A percentile compares a stretch with the other conserved stretches of the same genome.
Evolutionary conservation across 208 protist genomes (phyloP).

Genomic region (Herpetomonas samuelpessoai): DNA sequence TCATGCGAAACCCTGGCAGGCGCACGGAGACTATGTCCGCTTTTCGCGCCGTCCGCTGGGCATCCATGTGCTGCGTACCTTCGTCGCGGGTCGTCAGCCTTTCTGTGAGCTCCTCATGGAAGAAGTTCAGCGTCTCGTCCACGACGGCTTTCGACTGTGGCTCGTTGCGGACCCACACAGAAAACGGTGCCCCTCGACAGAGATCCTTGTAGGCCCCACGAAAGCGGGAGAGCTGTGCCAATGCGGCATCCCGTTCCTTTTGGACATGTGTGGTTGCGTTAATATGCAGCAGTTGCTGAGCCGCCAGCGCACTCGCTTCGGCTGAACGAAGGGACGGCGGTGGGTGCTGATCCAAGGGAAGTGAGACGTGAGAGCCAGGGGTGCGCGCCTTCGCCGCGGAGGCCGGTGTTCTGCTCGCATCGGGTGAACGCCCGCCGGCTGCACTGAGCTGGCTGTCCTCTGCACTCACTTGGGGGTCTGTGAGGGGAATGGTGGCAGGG

Average conservation of each 20-base stretch:
- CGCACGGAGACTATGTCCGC: neutral
- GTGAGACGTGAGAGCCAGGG: no score
- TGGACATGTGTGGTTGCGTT: conserved; percentile 8
- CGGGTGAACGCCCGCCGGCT: no score
- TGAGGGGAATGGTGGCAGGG: no score
- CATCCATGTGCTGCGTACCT: no score
- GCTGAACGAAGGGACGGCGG: no score
- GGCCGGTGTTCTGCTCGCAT: no score
- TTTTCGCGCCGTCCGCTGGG: neutral
- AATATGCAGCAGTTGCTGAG: neutral
- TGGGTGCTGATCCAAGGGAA: no score
- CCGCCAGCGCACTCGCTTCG: no score
- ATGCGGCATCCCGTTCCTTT: conserved; percentile 11
- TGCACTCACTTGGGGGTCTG: neutral
- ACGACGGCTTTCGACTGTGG: conserved; percentile 22
- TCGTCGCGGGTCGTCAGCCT: conserved; percentile 7
- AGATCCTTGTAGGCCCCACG: conserved; percentile 52
- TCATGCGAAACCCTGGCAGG: neutral
- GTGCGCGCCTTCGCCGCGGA: no score
- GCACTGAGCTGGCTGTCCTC: neutral
- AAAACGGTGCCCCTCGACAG: conserved; percentile 18
- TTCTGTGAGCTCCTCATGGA: conserved; percentile 7
- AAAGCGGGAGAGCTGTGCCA: conserved; percentile 31
- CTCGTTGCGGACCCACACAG: conserved; percentile 37
- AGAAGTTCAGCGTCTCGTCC: conserved; percentile 28